These are phyloP conservation scores for Magnusiomyces clavatus DNA, from an alignment of 1,139 yeast species.

Conservation along the genomic window DNA sequence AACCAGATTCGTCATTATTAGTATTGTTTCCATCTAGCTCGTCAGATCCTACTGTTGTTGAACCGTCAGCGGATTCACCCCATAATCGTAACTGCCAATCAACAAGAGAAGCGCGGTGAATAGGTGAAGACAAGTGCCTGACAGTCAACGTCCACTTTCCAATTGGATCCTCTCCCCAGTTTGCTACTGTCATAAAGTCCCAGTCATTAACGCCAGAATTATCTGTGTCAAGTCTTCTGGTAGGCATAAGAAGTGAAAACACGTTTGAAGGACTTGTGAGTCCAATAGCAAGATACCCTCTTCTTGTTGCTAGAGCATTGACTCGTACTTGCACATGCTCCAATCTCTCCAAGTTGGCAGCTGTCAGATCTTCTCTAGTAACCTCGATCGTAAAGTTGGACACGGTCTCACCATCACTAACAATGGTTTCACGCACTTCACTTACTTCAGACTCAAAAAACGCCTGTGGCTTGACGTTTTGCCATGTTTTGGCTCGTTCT, in stretches of 20 bases:
- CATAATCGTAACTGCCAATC: slow-evolving; percentile 70
- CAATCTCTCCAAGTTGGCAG: slow-evolving; percentile 56
- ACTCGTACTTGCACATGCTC: slow-evolving; percentile 86
- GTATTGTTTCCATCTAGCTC: neutral
- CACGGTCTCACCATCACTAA: slow-evolving; percentile 23
- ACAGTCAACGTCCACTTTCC: slow-evolving; percentile 86
- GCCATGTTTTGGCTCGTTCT: slow-evolving; percentile 68
- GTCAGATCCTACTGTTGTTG: slow-evolving; percentile 40
- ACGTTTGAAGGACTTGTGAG: slow-evolving; percentile 72
- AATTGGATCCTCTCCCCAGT: slow-evolving; percentile 82
- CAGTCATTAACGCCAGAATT: slow-evolving; percentile 61
- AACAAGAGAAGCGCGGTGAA: slow-evolving; percentile 37
- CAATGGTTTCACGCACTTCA: slow-evolving; percentile 28
- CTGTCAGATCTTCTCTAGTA: slow-evolving; percentile 41
- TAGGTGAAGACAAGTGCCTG: slow-evolving; percentile 33
- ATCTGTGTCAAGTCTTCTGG: slow-evolving; percentile 51
- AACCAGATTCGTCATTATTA: no score
- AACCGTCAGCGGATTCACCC: slow-evolving; percentile 51
- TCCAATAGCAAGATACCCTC: slow-evolving; percentile 66
- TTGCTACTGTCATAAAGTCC: slow-evolving; percentile 96
- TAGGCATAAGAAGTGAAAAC: slow-evolving; percentile 63
- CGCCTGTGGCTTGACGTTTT: slow-evolving; percentile 81
- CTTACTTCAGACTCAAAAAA: slow-evolving; percentile 55
- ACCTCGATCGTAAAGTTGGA: slow-evolving; percentile 43
- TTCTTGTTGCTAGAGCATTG: slow-evolving; percentile 50